Evolutionary conservation across 1,284 basidiomycete species (phyloP).

Genomic region (Porogramme epimiltina): DNA sequence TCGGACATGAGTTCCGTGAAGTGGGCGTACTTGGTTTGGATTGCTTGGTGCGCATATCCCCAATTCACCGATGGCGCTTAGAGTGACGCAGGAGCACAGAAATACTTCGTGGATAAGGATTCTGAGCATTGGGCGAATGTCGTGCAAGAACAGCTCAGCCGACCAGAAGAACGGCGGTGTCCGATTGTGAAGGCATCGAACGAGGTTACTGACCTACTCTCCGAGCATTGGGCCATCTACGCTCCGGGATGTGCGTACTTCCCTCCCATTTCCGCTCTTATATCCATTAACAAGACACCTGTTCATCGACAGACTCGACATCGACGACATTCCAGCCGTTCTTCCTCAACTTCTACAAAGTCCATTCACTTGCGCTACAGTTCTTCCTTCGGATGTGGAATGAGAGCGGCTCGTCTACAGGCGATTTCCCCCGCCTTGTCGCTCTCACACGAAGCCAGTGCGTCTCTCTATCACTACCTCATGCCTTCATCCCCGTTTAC

Average conservation of each 20-base stretch:
- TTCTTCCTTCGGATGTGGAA: slow-evolving; percentile 97
- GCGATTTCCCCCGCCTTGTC: slow-evolving; percentile 82
- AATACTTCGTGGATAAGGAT: slow-evolving; percentile 46
- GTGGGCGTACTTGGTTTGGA: slow-evolving; percentile 87
- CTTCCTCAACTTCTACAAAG: slow-evolving; percentile 84
- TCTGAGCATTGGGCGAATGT: slow-evolving; percentile 83
- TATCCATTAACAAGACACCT: too few relatives aligned
- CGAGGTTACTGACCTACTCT: slow-evolving; percentile 84
- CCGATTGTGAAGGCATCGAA: slow-evolving; percentile 87
- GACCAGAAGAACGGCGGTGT: slow-evolving; percentile 78
- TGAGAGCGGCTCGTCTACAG: slow-evolving; percentile 82
- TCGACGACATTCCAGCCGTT: slow-evolving; percentile 88
- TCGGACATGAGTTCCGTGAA: slow-evolving; percentile 80
- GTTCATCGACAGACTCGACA: slow-evolving; percentile 63
- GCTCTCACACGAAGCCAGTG: slow-evolving; percentile 88
- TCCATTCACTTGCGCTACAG: slow-evolving; percentile 81
- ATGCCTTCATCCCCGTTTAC: slow-evolving; percentile 1
- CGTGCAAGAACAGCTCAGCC: slow-evolving; percentile 83
- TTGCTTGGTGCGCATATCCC: slow-evolving; percentile 66
- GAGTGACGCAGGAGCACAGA: slow-evolving; percentile 34
- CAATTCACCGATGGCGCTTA: neutral
- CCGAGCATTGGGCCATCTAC: slow-evolving; percentile 86
- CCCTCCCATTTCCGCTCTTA: neutral
- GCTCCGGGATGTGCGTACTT: slow-evolving; percentile 68
- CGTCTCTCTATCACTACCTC: slow-evolving; percentile 41